Evolutionary conservation across 2,329 filamentous ascomycete genomes (phyloP).

Genomic region (Fusarium sp.): DNA sequence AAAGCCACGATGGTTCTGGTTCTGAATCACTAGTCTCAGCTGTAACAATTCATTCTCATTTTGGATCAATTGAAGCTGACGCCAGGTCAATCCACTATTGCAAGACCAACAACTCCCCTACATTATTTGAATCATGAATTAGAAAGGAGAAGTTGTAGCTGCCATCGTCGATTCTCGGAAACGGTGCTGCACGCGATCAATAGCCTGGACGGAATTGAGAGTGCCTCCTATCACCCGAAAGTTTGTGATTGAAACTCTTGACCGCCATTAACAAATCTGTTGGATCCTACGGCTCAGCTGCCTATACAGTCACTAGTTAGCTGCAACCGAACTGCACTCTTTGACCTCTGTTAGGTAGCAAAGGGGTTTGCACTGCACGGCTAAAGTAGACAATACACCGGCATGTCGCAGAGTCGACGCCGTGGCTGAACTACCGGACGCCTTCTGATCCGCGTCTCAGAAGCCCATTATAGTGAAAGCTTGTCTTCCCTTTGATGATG

Average conservation of each 20-base stretch:
- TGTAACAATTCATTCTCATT: background rate
- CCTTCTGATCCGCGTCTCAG: constrained; percentile 4
- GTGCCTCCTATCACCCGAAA: background rate
- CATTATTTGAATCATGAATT: constrained; percentile 1
- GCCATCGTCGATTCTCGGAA: constrained; percentile 3
- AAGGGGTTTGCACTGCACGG: constrained; percentile 8
- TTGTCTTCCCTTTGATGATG: constrained; percentile 20
- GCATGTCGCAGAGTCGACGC: constrained; percentile 33
- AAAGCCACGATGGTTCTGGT: background rate
- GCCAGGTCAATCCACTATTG: constrained; percentile 23
- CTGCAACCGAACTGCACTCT: constrained; percentile 7
- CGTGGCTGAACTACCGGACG: constrained; percentile 33
- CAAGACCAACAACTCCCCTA: constrained; percentile 13
- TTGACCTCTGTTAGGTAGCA: background rate
- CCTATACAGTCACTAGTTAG: constrained; percentile 2
- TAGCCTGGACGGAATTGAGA: constrained; percentile 25
- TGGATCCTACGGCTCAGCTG: constrained; percentile 3
- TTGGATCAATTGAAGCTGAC: constrained; percentile 2
- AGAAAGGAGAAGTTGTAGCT: constrained; percentile 8
- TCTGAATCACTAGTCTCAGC: constrained; percentile 11
- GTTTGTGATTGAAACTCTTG: constrained; percentile 2
- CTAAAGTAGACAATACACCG: constrained; percentile 5
- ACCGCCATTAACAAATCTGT: constrained; percentile 6
- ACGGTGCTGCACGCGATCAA: constrained; percentile 42
- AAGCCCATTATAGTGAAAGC: constrained; percentile 16